These are phyloP conservation scores for Trichoderma brevicompactum DNA, from an alignment of 2,329 filamentous ascomycete genomes.

Conservation along the genomic window DNA sequence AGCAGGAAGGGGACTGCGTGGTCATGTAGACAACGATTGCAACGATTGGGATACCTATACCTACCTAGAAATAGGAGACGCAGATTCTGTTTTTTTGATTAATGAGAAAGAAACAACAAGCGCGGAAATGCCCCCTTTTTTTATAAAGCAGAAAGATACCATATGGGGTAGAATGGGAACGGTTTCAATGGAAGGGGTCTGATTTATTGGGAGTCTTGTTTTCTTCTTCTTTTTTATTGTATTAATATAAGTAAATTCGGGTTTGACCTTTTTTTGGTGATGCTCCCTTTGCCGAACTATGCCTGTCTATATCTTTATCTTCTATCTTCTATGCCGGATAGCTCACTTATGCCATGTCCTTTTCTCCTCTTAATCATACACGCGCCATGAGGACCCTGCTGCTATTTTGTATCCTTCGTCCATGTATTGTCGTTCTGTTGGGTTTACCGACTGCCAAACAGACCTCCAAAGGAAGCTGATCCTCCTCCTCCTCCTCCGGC, in stretches of 20 bases:
- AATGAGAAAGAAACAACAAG: background rate
- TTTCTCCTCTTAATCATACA: too few species aligned
- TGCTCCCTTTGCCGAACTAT: too few species aligned
- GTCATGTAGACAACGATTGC: slow-evolving; percentile 66
- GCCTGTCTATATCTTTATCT: too few species aligned
- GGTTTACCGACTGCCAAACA: slow-evolving; percentile 42
- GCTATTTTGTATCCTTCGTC: too few species aligned
- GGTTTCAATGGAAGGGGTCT: background rate
- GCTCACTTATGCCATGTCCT: too few species aligned
- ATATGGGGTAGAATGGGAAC: background rate
- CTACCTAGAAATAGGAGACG: background rate
- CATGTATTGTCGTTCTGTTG: too few species aligned
- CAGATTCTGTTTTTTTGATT: background rate
- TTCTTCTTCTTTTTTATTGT: background rate
- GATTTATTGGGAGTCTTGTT: background rate
- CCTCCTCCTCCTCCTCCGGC: slow-evolving; percentile 49
- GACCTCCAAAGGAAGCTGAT: slow-evolving; percentile 44
- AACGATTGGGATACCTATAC: too few species aligned
- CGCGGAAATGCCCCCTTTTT: too few species aligned
- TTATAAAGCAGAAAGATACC: slow-evolving; percentile 5
- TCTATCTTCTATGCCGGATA: too few species aligned
- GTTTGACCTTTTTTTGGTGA: too few species aligned
- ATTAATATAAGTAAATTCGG: background rate
- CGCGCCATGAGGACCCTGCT: too few species aligned
- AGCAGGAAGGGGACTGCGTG: slow-evolving; percentile 85